Percentiles rank a stretch among this genome's conserved stretches.
Evolutionary conservation across 495 filamentous ascomycete genomes (phyloP).

Genomic region (Talaromyces proteolyticus): DNA sequence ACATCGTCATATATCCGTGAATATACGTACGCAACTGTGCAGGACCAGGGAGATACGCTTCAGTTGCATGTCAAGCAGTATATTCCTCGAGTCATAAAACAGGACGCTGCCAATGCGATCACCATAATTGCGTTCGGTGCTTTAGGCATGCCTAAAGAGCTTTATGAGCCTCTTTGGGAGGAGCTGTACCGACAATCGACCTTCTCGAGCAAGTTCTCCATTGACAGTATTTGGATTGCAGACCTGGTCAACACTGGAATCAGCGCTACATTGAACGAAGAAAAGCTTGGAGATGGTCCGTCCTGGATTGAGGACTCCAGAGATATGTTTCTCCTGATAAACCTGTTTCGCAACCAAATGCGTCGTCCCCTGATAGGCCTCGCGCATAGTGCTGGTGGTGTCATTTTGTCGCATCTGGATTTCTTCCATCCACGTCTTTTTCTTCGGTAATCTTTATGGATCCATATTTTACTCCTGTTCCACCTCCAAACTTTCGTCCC

Average conservation of each 20-base stretch:
- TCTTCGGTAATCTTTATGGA: no score
- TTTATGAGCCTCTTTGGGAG: not conserved
- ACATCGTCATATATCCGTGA: not conserved
- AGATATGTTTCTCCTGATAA: no score
- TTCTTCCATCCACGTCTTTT: no score
- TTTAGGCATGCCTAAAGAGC: not conserved
- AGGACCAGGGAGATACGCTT: not conserved
- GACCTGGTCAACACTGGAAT: not conserved
- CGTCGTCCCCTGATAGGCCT: no score
- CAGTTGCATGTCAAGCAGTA: not conserved
- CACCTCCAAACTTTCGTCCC: no score
- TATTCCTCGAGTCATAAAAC: not conserved
- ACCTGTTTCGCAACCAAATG: no score
- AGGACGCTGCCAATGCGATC: not conserved
- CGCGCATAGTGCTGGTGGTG: no score
- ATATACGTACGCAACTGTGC: not conserved
- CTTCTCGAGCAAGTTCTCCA: not conserved
- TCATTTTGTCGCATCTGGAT: no score
- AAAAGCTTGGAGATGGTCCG: no score
- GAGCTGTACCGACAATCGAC: not conserved
- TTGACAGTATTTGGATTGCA: not conserved
- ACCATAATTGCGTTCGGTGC: not conserved
- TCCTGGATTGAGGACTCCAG: no score
- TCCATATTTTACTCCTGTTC: no score
- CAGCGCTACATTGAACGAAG: no score